These are phyloP conservation scores for Melaleuca alternifolia DNA, from an alignment of 345 rosid genomes.

Conservation along the genomic window DNA sequence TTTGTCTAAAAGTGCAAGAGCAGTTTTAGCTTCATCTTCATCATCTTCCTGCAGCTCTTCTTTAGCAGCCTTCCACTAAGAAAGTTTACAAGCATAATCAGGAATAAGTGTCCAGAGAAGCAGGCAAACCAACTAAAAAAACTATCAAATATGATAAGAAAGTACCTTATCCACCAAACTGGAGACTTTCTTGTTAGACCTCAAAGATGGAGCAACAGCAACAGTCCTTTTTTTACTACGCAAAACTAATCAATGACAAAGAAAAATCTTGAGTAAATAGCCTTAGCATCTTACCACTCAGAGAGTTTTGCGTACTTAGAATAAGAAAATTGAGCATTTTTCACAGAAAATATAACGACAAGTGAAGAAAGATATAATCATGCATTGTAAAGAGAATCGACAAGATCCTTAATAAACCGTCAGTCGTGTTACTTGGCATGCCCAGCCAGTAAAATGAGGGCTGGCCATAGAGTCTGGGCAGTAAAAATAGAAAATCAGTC, in stretches of 20 bases:
- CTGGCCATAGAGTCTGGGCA: not conserved
- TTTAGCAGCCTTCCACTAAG: conserved; percentile 97
- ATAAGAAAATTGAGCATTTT: not conserved
- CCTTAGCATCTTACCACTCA: not conserved
- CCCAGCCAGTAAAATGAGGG: not conserved
- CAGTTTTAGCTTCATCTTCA: conserved; percentile 66
- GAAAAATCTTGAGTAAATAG: not conserved
- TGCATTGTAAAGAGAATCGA: not conserved
- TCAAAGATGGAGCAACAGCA: conserved; percentile 61
- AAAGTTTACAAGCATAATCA: not conserved
- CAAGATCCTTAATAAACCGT: not conserved
- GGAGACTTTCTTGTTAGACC: conserved; percentile 88
- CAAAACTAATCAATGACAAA: conserved; percentile 21
- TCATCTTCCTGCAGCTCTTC: conserved; percentile 80
- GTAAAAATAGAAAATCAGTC: not conserved
- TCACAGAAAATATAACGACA: not conserved
- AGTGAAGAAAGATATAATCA: not conserved
- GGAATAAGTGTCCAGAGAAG: not conserved
- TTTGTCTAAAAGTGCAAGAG: conserved; percentile 50
- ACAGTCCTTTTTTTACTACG: conserved; percentile 73
- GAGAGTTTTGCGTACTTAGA: not conserved
- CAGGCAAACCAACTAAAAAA: not conserved
- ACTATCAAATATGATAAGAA: not conserved
- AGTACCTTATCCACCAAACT: conserved; percentile 93
- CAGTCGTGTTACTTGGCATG: not conserved